Evolutionary conservation across 345 rosid genomes (phyloP).

Genomic region (Tarenaya hassleriana): DNA sequence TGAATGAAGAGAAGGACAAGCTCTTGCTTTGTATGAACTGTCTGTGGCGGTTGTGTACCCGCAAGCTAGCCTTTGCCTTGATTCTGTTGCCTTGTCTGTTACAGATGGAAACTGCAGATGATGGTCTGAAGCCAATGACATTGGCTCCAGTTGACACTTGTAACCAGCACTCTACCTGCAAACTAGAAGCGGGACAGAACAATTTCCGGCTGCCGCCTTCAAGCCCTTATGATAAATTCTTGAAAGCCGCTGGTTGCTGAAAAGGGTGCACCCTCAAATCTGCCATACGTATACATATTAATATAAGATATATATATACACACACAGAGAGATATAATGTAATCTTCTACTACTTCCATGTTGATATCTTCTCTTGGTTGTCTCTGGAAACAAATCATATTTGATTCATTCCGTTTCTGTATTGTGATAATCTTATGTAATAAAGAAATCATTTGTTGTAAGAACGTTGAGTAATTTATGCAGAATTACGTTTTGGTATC

Average conservation of each 20-base stretch:
- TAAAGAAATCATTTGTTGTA: no score
- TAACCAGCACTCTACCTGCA: slow-evolving; percentile 34
- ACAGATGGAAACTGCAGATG: slow-evolving; percentile 39
- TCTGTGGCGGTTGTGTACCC: no score
- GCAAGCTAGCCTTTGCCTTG: no score
- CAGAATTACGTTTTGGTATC: no score
- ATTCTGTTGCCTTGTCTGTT: slow-evolving; percentile 12
- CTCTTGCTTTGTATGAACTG: not conserved
- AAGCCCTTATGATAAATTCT: slow-evolving; percentile 83
- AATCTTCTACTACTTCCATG: no score
- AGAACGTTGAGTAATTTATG: no score
- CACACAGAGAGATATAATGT: slow-evolving; percentile 9
- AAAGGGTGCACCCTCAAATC: slow-evolving; percentile 29
- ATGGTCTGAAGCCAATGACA: slow-evolving; percentile 23
- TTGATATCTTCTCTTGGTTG: no score
- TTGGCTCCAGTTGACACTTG: slow-evolving; percentile 26
- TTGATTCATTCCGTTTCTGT: no score
- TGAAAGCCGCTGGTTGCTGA: slow-evolving; percentile 88
- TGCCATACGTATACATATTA: no score
- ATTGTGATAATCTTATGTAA: no score
- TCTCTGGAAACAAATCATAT: no score
- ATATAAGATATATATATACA: slow-evolving; percentile 16
- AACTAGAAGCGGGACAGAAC: slow-evolving; percentile 38
- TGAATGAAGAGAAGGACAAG: no score
- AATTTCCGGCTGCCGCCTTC: slow-evolving; percentile 80